Evolutionary conservation across 305 asterid species (phyloP).

Genomic region (Solanum hybrid): DNA sequence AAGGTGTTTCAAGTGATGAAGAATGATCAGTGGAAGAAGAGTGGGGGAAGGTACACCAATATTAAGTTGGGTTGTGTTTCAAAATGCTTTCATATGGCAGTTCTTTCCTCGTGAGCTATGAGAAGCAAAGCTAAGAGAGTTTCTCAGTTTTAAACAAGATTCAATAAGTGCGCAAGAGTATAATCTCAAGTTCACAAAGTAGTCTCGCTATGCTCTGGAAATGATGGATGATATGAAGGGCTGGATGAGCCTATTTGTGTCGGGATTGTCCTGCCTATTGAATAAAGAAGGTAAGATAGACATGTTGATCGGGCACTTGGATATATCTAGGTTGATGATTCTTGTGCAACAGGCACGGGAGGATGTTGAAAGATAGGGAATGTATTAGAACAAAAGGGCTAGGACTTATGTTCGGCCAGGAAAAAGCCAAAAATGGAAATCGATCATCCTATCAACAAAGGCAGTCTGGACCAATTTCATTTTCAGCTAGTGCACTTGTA

Average conservation of each 20-base stretch:
- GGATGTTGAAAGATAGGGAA: too few relatives aligned
- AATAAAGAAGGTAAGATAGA: background rate
- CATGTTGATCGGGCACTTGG: background rate
- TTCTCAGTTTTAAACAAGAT: background rate
- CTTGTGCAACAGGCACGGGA: background rate
- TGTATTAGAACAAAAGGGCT: background rate
- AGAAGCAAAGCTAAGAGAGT: background rate
- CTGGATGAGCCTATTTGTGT: background rate
- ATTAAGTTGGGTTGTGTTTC: background rate
- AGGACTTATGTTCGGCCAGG: background rate
- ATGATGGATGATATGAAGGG: background rate
- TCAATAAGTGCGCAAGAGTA: background rate
- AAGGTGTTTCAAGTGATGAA: background rate
- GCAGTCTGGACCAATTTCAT: background rate
- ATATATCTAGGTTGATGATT: background rate
- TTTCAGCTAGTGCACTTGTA: background rate
- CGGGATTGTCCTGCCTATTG: background rate
- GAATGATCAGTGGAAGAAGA: background rate
- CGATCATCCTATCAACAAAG: too few relatives aligned
- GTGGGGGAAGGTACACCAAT: background rate
- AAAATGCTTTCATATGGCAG: background rate
- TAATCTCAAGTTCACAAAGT: background rate
- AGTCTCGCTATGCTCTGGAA: background rate
- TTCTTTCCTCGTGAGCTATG: background rate
- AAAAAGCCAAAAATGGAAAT: too few relatives aligned